Evolutionary conservation across 805 yeast genomes (phyloP).

Genomic region (Zygotorulaspora florentina): DNA sequence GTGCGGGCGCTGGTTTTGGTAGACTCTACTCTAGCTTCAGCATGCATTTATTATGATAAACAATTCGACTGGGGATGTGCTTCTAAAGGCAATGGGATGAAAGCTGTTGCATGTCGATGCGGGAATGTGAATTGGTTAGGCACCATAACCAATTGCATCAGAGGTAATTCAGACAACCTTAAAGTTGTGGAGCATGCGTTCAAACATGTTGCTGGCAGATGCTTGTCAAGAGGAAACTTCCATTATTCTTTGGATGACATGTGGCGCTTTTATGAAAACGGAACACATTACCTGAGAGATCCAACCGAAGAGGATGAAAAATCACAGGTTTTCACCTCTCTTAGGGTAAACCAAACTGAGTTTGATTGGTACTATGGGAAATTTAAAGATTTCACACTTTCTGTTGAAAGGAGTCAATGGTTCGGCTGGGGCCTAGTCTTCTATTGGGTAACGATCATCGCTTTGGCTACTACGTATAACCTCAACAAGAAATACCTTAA

Average conservation of each 20-base stretch:
- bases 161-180: constrained; percentile 31
- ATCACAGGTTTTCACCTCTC: constrained; percentile 31
- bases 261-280: constrained; percentile 34
- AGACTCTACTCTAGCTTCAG: constrained; percentile 40
- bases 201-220: constrained; percentile 37
- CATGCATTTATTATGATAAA: constrained; percentile 40
- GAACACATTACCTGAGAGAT: constrained; percentile 34
- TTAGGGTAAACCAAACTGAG: constrained; percentile 32
- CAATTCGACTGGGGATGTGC: constrained; percentile 44
- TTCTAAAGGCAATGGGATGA: constrained; percentile 33
- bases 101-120: constrained; percentile 40
- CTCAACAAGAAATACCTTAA: constrained; percentile 27
- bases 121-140: constrained; percentile 43
- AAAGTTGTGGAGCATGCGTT: constrained; percentile 38
- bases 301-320: constrained; percentile 27
- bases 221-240: constrained; percentile 35
- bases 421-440: constrained; percentile 46
- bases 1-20: constrained; percentile 15
- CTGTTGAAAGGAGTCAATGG: constrained; percentile 39
- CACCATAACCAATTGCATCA: constrained; percentile 42
- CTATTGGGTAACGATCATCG: constrained; percentile 39
- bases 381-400: constrained; percentile 38
- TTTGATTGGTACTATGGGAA: constrained; percentile 35
- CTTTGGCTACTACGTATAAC: constrained; percentile 33
- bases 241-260: constrained; percentile 36